Conservation (phyloP, 1,284 basidiomycete genomes). For the Ceratobasidium sp. region DNA sequence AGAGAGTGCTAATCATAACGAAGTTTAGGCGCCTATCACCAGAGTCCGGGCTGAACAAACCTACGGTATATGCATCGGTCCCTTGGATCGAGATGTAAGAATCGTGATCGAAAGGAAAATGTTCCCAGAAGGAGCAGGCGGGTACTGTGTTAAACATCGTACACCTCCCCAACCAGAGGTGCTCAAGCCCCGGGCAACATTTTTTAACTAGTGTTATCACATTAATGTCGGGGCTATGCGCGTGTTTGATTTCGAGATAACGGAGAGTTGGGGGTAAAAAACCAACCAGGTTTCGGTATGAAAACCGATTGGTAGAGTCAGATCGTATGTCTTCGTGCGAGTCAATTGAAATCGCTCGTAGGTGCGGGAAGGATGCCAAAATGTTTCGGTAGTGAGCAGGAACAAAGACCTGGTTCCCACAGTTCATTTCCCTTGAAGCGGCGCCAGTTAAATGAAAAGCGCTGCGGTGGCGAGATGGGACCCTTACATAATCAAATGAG, state of each 20-base stretch:
- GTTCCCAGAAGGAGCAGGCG: conserved; percentile 32
- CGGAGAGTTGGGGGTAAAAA: conserved; percentile 8
- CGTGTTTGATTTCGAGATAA: conserved; percentile 21
- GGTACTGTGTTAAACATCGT: conserved; percentile 40
- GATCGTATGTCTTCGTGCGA: conserved; percentile 15
- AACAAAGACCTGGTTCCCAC: conserved; percentile 4
- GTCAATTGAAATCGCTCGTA: conserved; percentile 7
- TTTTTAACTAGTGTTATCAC: conserved; percentile 24
- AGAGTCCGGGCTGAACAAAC: neutral
- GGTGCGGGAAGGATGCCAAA: conserved; percentile 5
- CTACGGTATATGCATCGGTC: conserved; percentile 30
- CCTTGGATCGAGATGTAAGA: conserved; percentile 25
- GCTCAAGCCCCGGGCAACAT: conserved; percentile 30
- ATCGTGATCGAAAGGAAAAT: conserved; percentile 39
- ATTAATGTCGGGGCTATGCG: conserved; percentile 31
- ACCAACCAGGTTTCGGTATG: conserved; percentile 14
- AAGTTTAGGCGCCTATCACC: neutral
- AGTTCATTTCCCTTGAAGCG: conserved; percentile 9
- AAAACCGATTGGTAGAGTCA: neutral
- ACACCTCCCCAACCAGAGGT: conserved; percentile 29
- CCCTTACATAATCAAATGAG: neutral
- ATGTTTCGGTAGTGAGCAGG: neutral
- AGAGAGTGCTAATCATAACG: conserved; percentile 27
- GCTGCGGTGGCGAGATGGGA: neutral
- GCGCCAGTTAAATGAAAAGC: neutral